Evolutionary conservation across 257 asterid species (phyloP).

Genomic region (Phtheirospermum japonicum): DNA sequence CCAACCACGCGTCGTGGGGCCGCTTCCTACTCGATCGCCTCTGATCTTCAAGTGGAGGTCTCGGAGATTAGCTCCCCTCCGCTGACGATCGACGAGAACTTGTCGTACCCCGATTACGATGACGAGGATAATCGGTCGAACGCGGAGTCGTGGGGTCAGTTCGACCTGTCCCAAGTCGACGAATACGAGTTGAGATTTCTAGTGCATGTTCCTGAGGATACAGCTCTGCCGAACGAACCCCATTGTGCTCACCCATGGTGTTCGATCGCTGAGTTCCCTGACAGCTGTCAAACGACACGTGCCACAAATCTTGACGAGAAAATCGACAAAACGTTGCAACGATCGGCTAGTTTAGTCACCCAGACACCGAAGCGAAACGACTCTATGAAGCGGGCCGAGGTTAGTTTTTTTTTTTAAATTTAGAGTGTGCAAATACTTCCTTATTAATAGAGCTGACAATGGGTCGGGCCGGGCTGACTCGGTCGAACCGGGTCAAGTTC

Average conservation of each 20-base stretch:
- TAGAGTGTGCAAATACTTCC: no score
- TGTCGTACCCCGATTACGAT: conserved; percentile 38
- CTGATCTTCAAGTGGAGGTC: conserved; percentile 89
- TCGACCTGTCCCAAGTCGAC: conserved; percentile 26
- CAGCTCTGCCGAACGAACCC: neutral
- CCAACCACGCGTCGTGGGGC: conserved; percentile 30
- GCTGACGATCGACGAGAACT: conserved; percentile 43
- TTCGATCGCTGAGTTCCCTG: conserved; percentile 3
- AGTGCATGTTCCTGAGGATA: conserved; percentile 14
- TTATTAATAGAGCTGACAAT: neutral
- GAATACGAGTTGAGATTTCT: conserved; percentile 38
- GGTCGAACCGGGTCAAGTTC: no score
- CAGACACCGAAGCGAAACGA: conserved; percentile 10
- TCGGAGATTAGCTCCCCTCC: conserved; percentile 78
- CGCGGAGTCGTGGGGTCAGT: conserved; percentile 31
- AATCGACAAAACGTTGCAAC: conserved; percentile 13
- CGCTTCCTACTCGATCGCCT: conserved; percentile 65
- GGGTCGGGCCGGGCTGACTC: no score
- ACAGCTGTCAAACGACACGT: neutral
- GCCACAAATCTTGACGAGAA: neutral
- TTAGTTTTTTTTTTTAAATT: neutral
- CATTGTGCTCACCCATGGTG: conserved; percentile 9
- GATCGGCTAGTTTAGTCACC: neutral
- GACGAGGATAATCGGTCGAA: conserved; percentile 10
- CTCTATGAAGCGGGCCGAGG: neutral